Base-by-base conservation (phyloP, 225 moss, liverwort and hornwort species). In the Sphagnum contortum region DNA sequence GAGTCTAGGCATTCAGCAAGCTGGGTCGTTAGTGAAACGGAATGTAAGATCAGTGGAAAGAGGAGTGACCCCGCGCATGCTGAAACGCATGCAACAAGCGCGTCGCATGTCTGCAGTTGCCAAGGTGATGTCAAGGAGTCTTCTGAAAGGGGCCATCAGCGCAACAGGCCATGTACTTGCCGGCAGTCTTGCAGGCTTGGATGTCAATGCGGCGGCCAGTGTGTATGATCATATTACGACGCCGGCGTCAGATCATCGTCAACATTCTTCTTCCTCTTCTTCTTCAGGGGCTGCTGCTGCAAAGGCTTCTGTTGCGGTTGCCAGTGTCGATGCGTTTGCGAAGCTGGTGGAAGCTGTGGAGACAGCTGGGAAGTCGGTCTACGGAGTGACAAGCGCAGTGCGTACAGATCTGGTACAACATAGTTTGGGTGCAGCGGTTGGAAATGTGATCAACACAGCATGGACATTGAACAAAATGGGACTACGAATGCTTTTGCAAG, bases 401-500 rank as follows among this genome's bases (percentile, higher is more conserved):
- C 84, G 93, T 0, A 76, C 84, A 0, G 86, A 86, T 0, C 78
- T 93, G 8, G 84, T 83, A 45, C 84, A 88, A 9, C 85, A 88
- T 0, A 77, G 78, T 4, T 90, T 80, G 3, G 93, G 93, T 0
- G 74, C 68, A 2, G 74, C 83, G 0, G 71, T 87, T 0, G 85
- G 85, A 0, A 75, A 78, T 3, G 77, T 81, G 0, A 76, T 89
- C 4, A 77, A 83, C 8, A 85, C 83, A 0, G 83, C 88, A 47
- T 94, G 94, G 94, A 94, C 94, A 0, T 44, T 94, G 52, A 94
- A 94, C 49, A 94, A 89, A 55, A 52, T 89, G 57, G 94, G 94
- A 0, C 64, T 94, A 3, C 72, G 64, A 2, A 85, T 94, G 94
- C 5, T 94, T 0, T 61, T 89, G 75, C 77, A 45, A 9, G 80